Base-by-base conservation (phyloP, 1,139 yeast species). In the Trichomonascaceae sp. region DNA sequence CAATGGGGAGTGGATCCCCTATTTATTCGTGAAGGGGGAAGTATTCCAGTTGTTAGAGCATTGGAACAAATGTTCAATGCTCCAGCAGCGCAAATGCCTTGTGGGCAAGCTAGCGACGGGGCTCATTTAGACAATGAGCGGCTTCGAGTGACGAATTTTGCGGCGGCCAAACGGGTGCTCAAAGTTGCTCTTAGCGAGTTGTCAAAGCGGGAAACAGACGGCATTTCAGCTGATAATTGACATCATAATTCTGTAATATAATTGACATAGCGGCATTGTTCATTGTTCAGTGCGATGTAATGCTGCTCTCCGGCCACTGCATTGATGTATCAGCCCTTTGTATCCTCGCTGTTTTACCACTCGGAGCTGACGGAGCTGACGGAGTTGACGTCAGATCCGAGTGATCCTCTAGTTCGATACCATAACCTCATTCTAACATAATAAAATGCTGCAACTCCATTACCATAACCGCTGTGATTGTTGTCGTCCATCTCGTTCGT, bases 91-190 rank as follows among this genome's bases (percentile, higher is more conserved):
- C 98, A 93, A 69, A 81, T 93, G 45, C 99, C 99, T 1, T 89
- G 97, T 67, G 99, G 99, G 0, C 99, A 93, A 71, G 81, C 95
- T 0, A 83, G 95, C 50, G 99, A 93, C 68, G 89, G 89, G 66
- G 98, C 98, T 1, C 99, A 93, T 73, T 77, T 93, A 64, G 83
- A 84, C 63, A 86, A 93, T 66, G 99, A 93, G 69, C 80, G 95
- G 58, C 71, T 93, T 51, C 74, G 98, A 56, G 82, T 93, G 30
- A 73, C 83, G 45, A 93, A 93, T 66, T 77, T 93, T 64, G 81
- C 84, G 62, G 87, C 86, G 57, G 79, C 93, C 57, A 80, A 91
- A 58, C 77, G 75, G 43, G 84, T 90, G 41, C 74, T 93, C 15
- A 38, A 43, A 12, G 51, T 43, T 12, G 57, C 59, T 30, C 55